Evolutionary conservation across 2,329 filamentous ascomycete species (phyloP).

Genomic region (Leptographium radiaticola): DNA sequence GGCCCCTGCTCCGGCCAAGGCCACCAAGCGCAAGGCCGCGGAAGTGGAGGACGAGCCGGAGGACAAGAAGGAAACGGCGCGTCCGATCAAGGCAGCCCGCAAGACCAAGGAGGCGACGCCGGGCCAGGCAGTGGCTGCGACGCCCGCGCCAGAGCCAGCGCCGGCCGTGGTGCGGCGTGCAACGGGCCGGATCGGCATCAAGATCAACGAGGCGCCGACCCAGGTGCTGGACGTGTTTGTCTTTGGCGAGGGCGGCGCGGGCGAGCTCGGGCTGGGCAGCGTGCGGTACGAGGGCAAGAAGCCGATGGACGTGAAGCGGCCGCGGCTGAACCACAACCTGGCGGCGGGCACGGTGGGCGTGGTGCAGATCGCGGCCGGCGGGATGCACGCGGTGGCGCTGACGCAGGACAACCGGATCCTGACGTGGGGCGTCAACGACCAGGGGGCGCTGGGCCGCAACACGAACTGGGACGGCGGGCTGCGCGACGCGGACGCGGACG

Average conservation of each 20-base stretch:
- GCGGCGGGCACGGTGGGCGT: constrained; percentile 45
- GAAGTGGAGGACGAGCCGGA: constrained; percentile 28
- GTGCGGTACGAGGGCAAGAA: constrained; percentile 46
- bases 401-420: constrained; percentile 71
- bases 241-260: constrained; percentile 68
- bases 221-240: constrained; percentile 60
- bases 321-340: constrained; percentile 53
- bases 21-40: not conserved
- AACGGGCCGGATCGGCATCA: constrained; percentile 13
- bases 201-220: constrained; percentile 51
- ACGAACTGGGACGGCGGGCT: constrained; percentile 49
- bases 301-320: constrained; percentile 60
- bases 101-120: constrained; percentile 30
- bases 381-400: constrained; percentile 68
- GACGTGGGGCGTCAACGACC: constrained; percentile 82
- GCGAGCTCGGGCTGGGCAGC: constrained; percentile 68
- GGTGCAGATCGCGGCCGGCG: constrained; percentile 64
- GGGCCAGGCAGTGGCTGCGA: constrained; percentile 15
- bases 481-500: constrained; percentile 38
- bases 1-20: not conserved
- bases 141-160: constrained; percentile 15
- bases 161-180: constrained; percentile 29
- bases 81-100: constrained; percentile 5
- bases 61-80: constrained; percentile 6
- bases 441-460: constrained; percentile 65